These are phyloP conservation scores for Pseudogymnoascus verrucosus DNA, from an alignment of 2,329 filamentous ascomycete genomes.

Conservation along the genomic window DNA sequence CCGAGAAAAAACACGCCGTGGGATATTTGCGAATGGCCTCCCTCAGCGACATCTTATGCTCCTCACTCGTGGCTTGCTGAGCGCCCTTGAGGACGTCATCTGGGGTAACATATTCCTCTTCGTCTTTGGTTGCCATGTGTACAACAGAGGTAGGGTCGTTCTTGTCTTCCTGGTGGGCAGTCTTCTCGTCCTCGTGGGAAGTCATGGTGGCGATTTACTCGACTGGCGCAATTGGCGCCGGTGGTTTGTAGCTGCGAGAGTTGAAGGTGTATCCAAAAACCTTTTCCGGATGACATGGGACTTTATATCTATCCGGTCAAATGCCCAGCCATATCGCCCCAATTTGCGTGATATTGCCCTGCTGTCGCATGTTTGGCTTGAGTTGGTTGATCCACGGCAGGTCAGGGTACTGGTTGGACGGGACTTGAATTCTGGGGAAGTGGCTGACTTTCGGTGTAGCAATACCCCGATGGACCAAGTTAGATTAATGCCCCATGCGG, in stretches of 20 bases:
- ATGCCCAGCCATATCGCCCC: not conserved
- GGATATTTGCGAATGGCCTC: conserved; percentile 21
- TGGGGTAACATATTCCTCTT: conserved; percentile 5
- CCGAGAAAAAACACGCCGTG: conserved; percentile 25
- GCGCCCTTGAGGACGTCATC: conserved; percentile 16
- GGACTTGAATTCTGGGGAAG: not conserved
- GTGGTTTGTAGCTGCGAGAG: not conserved
- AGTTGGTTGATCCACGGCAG: not conserved
- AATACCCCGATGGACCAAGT: not conserved
- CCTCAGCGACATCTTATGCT: conserved; percentile 18
- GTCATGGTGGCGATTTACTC: not conserved
- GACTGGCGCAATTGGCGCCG: not conserved
- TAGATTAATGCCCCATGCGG: not conserved
- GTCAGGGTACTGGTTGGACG: not conserved
- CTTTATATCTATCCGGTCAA: not conserved
- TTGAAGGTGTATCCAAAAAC: not conserved
- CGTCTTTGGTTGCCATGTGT: not conserved
- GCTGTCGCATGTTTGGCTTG: not conserved
- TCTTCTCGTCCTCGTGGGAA: conserved; percentile 7
- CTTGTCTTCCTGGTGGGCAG: not conserved
- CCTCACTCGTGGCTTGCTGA: conserved; percentile 16
- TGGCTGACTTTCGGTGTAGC: not conserved
- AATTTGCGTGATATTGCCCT: not conserved
- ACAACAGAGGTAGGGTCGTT: not conserved
- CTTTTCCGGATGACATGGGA: not conserved